Base-by-base conservation (phyloP, 345 rosid genomes). In the Pugionium dolabratum region DNA sequence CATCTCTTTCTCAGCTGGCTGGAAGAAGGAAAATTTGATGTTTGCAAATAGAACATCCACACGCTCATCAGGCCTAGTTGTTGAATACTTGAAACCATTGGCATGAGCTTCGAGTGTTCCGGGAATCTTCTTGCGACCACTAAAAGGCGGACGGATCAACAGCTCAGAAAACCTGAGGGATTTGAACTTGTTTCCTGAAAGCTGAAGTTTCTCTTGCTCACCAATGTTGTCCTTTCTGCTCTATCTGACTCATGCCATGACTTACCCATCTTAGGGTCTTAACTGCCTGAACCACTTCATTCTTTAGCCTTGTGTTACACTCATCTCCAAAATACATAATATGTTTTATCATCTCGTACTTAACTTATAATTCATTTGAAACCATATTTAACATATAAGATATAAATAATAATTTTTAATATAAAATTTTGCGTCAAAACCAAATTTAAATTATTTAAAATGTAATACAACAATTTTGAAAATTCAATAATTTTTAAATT, bases 1-100 rank as follows among this genome's bases (percentile, higher is more conserved):
- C 97, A 90, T 88, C 78, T 88, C 97, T 74, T 81, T 94, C 72
- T 90, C 97, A 50, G 99, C 96, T 9, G 99, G 95, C 80, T 88
- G 99, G 69, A 94, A 90, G 58, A 94, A 85, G 0, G 95, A 92
- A 75, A 90, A 95, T 63, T 94, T 94, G 60, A 90, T 76, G 75
- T 90, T 94, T 9, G 67, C 85, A 81, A 81, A 90, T 93, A 94
- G 79, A 35, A 90, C 59, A 43, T 94, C 99, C 41, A 88, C 89
- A 0, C 89, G 94, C 76, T 90, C 97, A 3, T 90, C 89, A 10
- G 87, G 76, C 77, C 92, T 86, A 29, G 87, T 77, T 4, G 96
- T 90, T 47, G 91, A 79, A 75, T 80, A 90, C 7, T 95, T 83
- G 64, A 94, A 84, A 48, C 97, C 97, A 78, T 94, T 94, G 7